Conservation (phyloP, 2,329 filamentous ascomycete species). For the Acrodontium crateriforme region DNA sequence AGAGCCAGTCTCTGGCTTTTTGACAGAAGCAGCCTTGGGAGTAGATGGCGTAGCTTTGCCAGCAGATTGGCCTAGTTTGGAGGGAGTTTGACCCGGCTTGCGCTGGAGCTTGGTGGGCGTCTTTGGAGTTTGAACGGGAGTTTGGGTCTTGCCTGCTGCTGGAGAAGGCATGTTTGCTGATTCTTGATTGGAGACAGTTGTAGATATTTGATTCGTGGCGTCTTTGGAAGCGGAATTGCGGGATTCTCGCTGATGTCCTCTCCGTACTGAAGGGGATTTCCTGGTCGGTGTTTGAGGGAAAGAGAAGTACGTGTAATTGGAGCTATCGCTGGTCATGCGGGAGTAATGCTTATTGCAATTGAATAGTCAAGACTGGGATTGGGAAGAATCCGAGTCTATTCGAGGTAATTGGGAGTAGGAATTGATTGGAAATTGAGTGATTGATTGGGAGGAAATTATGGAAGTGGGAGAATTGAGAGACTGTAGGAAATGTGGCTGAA, state of each 20-base stretch:
- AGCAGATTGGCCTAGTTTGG: slow-evolving; percentile 28
- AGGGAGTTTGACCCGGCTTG: slow-evolving; percentile 15
- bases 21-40: slow-evolving; percentile 16
- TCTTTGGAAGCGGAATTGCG: not conserved
- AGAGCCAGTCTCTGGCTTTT: slow-evolving; percentile 23
- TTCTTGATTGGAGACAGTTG: slow-evolving; percentile 17
- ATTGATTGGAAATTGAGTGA: not conserved
- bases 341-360: slow-evolving; percentile 11
- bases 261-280: slow-evolving; percentile 19
- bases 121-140: slow-evolving; percentile 28
- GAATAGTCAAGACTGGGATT: slow-evolving; percentile 6
- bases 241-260: not conserved
- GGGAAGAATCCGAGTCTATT: not conserved
- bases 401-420: not conserved
- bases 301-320: slow-evolving; percentile 38
- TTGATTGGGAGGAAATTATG: not conserved
- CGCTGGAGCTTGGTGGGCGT: slow-evolving; percentile 36
- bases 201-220: slow-evolving; percentile 1
- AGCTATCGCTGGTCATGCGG: slow-evolving; percentile 35
- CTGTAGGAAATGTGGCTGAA: not conserved
- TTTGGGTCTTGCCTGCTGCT: slow-evolving; percentile 34
- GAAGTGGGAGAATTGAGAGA: not conserved
- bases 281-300: slow-evolving; percentile 37
- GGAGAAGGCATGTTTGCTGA: slow-evolving; percentile 33
- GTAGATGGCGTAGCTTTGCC: slow-evolving; percentile 12